Evolutionary conservation across 495 filamentous ascomycete genomes (phyloP), one percentile per base, ranked within the genome.

Genomic region (Neurospora terricola): DNA sequence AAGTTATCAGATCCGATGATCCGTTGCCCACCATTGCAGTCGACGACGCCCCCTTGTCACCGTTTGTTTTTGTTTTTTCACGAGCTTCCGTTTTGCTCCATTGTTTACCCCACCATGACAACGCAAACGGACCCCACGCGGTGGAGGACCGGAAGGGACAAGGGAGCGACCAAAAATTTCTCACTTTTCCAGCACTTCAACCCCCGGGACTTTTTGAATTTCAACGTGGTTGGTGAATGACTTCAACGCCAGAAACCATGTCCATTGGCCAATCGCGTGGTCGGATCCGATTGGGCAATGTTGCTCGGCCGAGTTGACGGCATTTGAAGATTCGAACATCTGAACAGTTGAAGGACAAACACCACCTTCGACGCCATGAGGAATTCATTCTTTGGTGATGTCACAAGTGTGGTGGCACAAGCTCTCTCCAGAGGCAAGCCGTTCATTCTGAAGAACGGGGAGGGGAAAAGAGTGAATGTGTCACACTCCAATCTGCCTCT

Each of bases 1-100:
- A 71, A 71, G 72, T 75, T 75, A 75, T 75, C 74, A 73, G 74
- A 75, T 75, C 74, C 72, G 74, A 45, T 39, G 72, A 45, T 45
- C 72, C 71, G 40, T 75, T 12, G 54, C 21, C n/a, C 42, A 43
- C 42, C 42, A n/a, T 0, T 45, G 43, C n/a, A 21, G 18, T 45
- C 8, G 43, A 14, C 0, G 39, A 2, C 42, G n/a, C 21, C 48
- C 48, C 48, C 48, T 27, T 14, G 48, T 27, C 21, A 59, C 48
- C 48, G 21, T 59, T 59, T 45, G 18, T n/a, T 54, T 59, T 62
- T 30, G 11, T 16, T 59, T 59, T 27, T 34, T 16, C 23, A 62
- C 23, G 23, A 30, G 54, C 54, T 5, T 27, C 54, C 54, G 12
- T 62, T 62, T 34, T 62, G 21, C 11, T 10, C 54, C 54, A 66